phyloP scores from a whole-genome alignment of 192 early-diverging fungal species.

The Bifiguratus adelaidae region DNA sequence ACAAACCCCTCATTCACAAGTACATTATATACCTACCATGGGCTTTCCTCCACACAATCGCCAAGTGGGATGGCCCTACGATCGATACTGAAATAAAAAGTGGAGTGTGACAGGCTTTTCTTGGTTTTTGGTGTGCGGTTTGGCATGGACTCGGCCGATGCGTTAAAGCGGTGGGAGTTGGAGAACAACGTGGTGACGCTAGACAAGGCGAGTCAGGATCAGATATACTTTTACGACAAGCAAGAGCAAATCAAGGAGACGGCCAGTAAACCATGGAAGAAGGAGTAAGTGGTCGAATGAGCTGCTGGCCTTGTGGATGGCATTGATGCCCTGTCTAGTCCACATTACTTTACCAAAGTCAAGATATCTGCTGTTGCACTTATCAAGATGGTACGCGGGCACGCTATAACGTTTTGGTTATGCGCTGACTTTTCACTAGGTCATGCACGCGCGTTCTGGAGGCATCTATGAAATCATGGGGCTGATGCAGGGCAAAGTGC shows the following conservation, averaged over 20 bases:
- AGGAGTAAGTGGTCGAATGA: conserved; percentile 44
- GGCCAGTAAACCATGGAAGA: conserved; percentile 71
- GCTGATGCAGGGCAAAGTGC: conserved; percentile 91
- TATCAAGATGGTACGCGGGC: conserved; percentile 93
- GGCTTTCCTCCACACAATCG: too few relatives aligned
- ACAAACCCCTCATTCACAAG: not conserved
- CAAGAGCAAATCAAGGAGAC: conserved; percentile 49
- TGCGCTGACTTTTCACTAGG: conserved; percentile 24
- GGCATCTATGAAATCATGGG: conserved; percentile 98
- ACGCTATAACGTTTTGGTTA: not conserved
- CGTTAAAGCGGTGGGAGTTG: conserved; percentile 45
- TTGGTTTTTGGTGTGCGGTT: too few relatives aligned
- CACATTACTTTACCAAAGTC: conserved; percentile 78
- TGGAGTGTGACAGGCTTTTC: too few relatives aligned
- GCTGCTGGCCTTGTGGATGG: not conserved
- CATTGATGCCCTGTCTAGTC: conserved; percentile 29
- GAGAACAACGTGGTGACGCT: conserved; percentile 72
- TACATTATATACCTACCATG: too few relatives aligned
- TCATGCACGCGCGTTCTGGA: conserved; percentile 96
- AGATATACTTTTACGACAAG: conserved; percentile 74
- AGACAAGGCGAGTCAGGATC: conserved; percentile 54
- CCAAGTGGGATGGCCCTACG: too few relatives aligned
- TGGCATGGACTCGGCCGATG: conserved; percentile 37
- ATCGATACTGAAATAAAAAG: too few relatives aligned
- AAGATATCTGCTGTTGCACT: conserved; percentile 91